Base-by-base conservation (phyloP, 2,329 filamentous ascomycete genomes). In the Cladosporium sp. region DNA sequence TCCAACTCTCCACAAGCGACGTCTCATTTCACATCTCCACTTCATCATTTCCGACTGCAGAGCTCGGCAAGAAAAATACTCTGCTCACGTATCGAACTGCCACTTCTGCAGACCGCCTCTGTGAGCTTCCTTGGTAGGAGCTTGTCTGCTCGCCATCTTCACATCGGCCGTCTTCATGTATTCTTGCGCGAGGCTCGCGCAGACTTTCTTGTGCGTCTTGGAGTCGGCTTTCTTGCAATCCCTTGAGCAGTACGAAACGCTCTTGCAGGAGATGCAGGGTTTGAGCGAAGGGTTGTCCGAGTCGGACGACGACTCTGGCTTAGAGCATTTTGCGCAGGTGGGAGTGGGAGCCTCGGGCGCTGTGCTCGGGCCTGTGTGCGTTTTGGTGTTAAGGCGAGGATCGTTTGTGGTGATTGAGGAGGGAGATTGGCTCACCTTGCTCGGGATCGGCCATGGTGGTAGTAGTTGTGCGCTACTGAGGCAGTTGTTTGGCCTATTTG, bases 201-300 rank as follows among this genome's bases (percentile, higher is more conserved):
- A 76, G 36, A 69, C 67, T 60, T 74, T 75, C 67, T 76, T 76
- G 64, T 76, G 74, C 42, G 67, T 62, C 58, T 75, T 75, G 61
- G 70, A 67, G 37, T 71, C 64, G 20, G 71, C 70, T 62, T 75
- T 76, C 58, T 74, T 73, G 65, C 74, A 76, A 30, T 76, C 72
- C 20, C 74, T 72, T 7, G 67, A 71, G 64, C 74, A 76, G 64
- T 76, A 76, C 6, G 61, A 56, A 14, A 72, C 68, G 55, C 68
- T 74, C 59, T 76, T 72, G 62, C 74, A 76, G 58, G 72, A 72
- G 17, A 66, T 69, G 63, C 74, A 76, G 45, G 72, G 67, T 59
- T 73, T 75, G 36, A 75, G 66, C 8, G 36, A 14, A 17, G 45
- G 38, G 45, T 51, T 58, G 52, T 43, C 30, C 20, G 40, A 45